Evolutionary conservation across 768 basidiomycete species (phyloP), one percentile per base, ranked within the genome.

Genomic region (Exidia glandulosa): DNA sequence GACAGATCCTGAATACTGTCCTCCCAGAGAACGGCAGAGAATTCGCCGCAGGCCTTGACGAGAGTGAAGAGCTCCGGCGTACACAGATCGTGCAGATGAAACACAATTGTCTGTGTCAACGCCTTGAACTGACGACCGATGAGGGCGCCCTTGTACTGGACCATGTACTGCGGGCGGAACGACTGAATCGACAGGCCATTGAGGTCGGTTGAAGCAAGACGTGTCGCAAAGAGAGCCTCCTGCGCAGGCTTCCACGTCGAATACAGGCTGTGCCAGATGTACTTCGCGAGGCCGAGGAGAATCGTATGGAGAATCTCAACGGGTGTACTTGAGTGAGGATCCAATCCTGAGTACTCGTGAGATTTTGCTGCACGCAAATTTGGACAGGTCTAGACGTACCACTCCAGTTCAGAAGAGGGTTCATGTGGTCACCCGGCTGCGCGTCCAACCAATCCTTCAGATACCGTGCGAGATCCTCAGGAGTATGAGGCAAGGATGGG

Each of bases 51-150:
- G 12, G 36, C 36, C 36, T 36, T 36, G 36, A 36, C 36, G 19
- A 36, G 36, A 9, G 10, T 19, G 19, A 36, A 36, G 10, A 10
- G 36, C 36, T 36, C 12, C 12, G 36, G 36, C 19, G 36, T 36
- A 10, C 12, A 9, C 12, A 79, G 64, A 23, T 75, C 70, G 23
- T 76, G 34, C 2, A 69, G 27, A 59, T 76, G 75, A 63, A 78
- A 79, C 1, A 66, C 61, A 27, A 66, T 68, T 9, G 70, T 67
- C 62, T 79, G 77, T 1, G 64, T 64, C 0, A 79, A 19, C 0
- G 70, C 71, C 61, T 78, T 77, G 54, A 78, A 70, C 27, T 78
- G 77, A 2, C 66, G 65, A 7, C 76, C 76, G 50, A 79, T 74
- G 3, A 80, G 65, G 0, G 71, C 73, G 58, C 76, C 76, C 0